Evolutionary conservation across 257 asterid genomes (phyloP), one percentile per base, ranked within the genome.

Genomic region (Schizonepeta tenuifolia): DNA sequence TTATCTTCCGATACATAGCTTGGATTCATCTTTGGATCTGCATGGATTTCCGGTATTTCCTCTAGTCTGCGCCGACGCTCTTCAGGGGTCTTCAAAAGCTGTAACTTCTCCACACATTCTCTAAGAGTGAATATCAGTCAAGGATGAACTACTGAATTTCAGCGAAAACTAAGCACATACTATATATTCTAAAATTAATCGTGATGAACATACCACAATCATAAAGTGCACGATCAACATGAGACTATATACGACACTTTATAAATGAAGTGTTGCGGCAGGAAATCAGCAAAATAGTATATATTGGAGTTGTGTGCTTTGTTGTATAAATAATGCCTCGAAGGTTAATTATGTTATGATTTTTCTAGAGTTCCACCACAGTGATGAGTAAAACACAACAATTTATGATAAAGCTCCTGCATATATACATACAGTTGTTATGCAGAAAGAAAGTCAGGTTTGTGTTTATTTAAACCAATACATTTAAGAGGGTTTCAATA

Each of bases 1-100:
- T 86, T 84, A 21, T 95, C 97, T 4, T 92, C 94, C 0, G 98
- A 95, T 82, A 85, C 98, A 17, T 95, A 88, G 78, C 78, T 82
- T 12, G 99, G 99, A 80, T 92, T 96, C 99, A 95, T 95, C 79
- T 91, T 90, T 53, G 98, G 97, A 83, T 95, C 99, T 3, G 90
- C 84, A 24, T 92, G 94, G 78, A 92, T 86, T 60, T 88, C 88
- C 6, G 99, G 97, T 75, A 86, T 73, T 80, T 95, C 98, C 26
- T 90, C 97, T 6, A 95, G 87, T 80, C 98, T 86, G 18, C 96
- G 90, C 51, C 77, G 87, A 24, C 97, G 99, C 83, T 95, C 99
- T 71, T 92, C 98, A 15, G 99, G 98, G 46, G 95, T 87, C 86
- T 89, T 95, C 84, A 95, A 74, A 74, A 92, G 83, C 85, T 90